A percentile compares a stretch with the other conserved stretches of the same genome.
Conservation (phyloP, 78 protist genomes). For the Cavenderia fasciculata region DNA sequence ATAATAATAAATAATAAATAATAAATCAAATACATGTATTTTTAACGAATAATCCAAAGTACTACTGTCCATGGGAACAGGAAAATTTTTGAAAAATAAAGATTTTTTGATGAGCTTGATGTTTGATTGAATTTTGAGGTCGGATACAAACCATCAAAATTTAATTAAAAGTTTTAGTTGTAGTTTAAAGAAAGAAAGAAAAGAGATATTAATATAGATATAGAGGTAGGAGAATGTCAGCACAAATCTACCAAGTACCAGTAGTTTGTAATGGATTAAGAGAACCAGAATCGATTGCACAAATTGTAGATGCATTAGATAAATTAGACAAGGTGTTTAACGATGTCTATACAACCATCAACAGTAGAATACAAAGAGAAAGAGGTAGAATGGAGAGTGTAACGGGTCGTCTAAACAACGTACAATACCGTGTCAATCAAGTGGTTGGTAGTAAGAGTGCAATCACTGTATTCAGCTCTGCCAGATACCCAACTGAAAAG, state of each 20-base stretch:
- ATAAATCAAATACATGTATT: too few species aligned
- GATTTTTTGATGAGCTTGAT: too few species aligned
- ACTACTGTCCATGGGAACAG: too few species aligned
- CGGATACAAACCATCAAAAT: too few species aligned
- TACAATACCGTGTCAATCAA: slow-evolving; percentile 74
- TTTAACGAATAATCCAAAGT: too few species aligned
- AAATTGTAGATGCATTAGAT: slow-evolving; percentile 69
- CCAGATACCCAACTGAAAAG: slow-evolving; percentile 80
- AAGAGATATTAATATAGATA: too few species aligned
- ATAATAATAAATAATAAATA: too few species aligned
- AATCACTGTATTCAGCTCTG: slow-evolving; percentile 73
- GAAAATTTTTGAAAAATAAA: too few species aligned
- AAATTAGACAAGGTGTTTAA: slow-evolving; percentile 55
- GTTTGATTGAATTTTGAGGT: too few species aligned
- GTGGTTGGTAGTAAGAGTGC: slow-evolving; percentile 76
- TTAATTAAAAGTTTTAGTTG: too few species aligned
- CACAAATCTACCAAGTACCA: slow-evolving; percentile 68
- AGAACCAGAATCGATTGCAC: slow-evolving; percentile 67
- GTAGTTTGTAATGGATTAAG: slow-evolving; percentile 48
- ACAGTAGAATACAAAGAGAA: slow-evolving; percentile 37
- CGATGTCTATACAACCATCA: slow-evolving; percentile 53
- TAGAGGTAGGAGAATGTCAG: too few species aligned
- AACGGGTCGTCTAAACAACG: slow-evolving; percentile 45
- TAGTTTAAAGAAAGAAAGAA: too few species aligned
- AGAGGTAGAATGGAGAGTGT: slow-evolving; percentile 58